Percentiles rank a stretch among this genome's conserved stretches.
These are phyloP conservation scores for Ophiostoma populinum DNA, from an alignment of 2,329 filamentous ascomycete genomes.

Conservation along the genomic window DNA sequence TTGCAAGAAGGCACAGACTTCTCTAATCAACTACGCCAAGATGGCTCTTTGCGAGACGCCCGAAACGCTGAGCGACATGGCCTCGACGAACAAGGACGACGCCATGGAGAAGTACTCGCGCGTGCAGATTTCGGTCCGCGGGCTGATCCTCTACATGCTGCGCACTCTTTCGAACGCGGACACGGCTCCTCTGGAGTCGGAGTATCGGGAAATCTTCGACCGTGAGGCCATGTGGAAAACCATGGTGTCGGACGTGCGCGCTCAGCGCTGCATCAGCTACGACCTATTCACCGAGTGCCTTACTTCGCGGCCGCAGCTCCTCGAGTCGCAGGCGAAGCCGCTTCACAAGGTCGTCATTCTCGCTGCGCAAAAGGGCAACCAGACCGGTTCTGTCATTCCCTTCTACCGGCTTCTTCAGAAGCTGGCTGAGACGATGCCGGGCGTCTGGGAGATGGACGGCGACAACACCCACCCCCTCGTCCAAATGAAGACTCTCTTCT, in stretches of 20 bases:
- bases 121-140: constrained; percentile 42
- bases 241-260: constrained; percentile 42
- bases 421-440: constrained; percentile 46
- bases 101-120: constrained; percentile 71
- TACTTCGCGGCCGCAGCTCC: constrained; percentile 25
- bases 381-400: constrained; percentile 56
- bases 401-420: constrained; percentile 49
- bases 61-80: constrained; percentile 74
- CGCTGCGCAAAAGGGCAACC: constrained; percentile 55
- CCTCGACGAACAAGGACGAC: constrained; percentile 70
- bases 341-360: constrained; percentile 46
- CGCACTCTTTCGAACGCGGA: constrained; percentile 31
- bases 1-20: constrained; percentile 63
- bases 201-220: constrained; percentile 49
- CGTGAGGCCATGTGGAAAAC: constrained; percentile 48
- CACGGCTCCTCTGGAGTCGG: constrained; percentile 38
- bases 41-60: constrained; percentile 67
- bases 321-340: constrained; percentile 31
- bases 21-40: constrained; percentile 67
- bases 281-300: constrained; percentile 33
- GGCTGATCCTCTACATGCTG: constrained; percentile 35
- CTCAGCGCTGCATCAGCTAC: constrained; percentile 32
- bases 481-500: constrained; percentile 54
- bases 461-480: constrained; percentile 35
- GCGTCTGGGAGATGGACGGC: constrained; percentile 56